Percentiles rank a stretch among this genome's conserved stretches.
These are phyloP conservation scores for Diaporthe helianthi DNA, from an alignment of 2,329 filamentous ascomycete genomes.

Conservation along the genomic window DNA sequence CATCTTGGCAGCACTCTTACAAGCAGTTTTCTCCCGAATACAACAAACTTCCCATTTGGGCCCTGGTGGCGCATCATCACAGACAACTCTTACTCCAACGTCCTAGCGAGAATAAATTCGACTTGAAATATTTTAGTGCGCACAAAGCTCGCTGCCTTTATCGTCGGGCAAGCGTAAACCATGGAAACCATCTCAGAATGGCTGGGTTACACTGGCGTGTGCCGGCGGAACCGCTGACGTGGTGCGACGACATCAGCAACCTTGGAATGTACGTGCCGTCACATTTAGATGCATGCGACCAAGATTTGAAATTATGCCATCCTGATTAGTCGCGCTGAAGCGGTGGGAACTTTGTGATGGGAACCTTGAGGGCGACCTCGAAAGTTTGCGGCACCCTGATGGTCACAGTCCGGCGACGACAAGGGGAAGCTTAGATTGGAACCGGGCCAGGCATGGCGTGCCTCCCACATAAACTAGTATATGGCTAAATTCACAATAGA, in stretches of 20 bases:
- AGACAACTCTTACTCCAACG: too few species aligned
- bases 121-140: too few species aligned
- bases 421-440: too few species aligned
- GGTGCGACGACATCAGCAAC: neutral
- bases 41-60: too few species aligned
- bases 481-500: neutral
- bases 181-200: neutral
- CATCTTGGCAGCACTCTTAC: too few species aligned
- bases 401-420: neutral
- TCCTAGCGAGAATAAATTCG: too few species aligned
- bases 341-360: neutral
- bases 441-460: too few species aligned
- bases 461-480: neutral
- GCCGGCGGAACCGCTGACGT: too few species aligned
- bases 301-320: neutral
- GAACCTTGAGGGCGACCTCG: constrained; percentile 6
- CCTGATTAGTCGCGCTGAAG: neutral
- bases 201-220: neutral
- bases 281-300: too few species aligned
- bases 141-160: neutral
- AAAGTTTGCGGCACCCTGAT: constrained; percentile 15
- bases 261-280: neutral
- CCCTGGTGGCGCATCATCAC: too few species aligned
- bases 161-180: too few species aligned
- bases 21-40: too few species aligned